Evolutionary conservation across 2,329 filamentous ascomycete species (phyloP), one percentile per base, ranked within the genome.

Genomic region (Paecilomyces formosus): DNA sequence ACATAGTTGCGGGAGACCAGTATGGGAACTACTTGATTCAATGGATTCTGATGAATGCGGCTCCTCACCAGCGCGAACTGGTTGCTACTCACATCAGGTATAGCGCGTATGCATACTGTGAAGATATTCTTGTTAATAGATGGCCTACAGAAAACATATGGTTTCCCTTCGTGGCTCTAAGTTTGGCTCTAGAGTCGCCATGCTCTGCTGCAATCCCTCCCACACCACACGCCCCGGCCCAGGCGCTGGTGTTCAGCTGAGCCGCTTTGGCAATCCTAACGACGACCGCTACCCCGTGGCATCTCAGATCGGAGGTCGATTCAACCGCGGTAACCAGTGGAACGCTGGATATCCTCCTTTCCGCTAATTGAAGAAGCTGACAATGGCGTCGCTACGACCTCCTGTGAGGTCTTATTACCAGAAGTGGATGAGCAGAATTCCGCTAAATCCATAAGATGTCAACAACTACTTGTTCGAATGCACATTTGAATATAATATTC

Each of bases 21-120:
- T 99, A 97, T 71, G 94, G 94, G 67, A 99, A 99, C 78, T 99
- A 99, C 70, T 83, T 99, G 63, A 90, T 99, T 63, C 94, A 99
- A 75, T 96, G 95, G 85, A 94, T 99, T 70, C 81, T 99, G 70
- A 92, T 91, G 66, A 90, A 97, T 72, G 88, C 91, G 61, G 86
- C 87, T 59, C 81, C 88, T 57, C 91, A 95, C 72, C 94, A 97
- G 72, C 90, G 92, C 59, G 95, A 99, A 72, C 81, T 96, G 64
- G 94, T 99, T 64, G 92, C 92, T 54, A 87, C 87, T 58, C 94
- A 99, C 71, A 96, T 99, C 68, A 89, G 91, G 78, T 80, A 71
- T 61, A 65, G 54, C 30, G 22, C 53, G 30, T 45, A 12, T n/a
- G 56, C 30, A 31, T 28, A 49, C 39, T 45, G 35, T 50, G 22